phyloP scores from a whole-genome alignment of 257 asterid genomes.

The Penstemon davidsonii region DNA sequence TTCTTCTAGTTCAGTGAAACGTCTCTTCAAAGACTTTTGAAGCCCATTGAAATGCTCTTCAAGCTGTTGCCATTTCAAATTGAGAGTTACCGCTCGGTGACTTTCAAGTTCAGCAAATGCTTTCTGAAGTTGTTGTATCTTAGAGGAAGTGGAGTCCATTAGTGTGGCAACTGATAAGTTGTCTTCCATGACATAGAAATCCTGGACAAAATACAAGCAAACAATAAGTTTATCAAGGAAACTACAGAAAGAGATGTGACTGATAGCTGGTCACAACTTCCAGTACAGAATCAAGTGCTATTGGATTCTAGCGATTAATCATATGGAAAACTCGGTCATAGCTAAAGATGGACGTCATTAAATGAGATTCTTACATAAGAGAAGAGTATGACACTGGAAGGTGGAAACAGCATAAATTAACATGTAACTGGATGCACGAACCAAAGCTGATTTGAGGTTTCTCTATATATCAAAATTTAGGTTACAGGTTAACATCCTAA shows the following conservation, averaged over 20 bases:
- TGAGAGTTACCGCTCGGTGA: constrained; percentile 84
- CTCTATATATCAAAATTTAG: too few relatives aligned
- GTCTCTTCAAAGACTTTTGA: constrained; percentile 92
- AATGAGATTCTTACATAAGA: too few relatives aligned
- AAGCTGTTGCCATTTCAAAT: constrained; percentile 92
- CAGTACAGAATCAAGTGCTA: not conserved
- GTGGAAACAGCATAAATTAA: too few relatives aligned
- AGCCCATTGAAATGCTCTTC: constrained; percentile 96
- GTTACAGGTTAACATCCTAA: too few relatives aligned
- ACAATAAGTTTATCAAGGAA: constrained; percentile 15
- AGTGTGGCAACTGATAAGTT: constrained; percentile 53
- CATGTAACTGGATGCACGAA: too few relatives aligned
- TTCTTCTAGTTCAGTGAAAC: constrained; percentile 88
- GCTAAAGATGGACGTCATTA: not conserved
- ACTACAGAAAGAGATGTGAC: constrained; percentile 8
- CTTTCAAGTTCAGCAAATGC: constrained; percentile 97
- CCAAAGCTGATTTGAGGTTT: too few relatives aligned
- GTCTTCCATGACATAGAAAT: constrained; percentile 67
- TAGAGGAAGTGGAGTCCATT: constrained; percentile 79
- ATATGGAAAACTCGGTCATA: not conserved
- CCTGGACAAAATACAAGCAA: constrained; percentile 21
- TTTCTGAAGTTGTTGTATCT: constrained; percentile 85
- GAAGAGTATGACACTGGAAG: too few relatives aligned
- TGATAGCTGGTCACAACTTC: not conserved
- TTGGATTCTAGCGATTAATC: not conserved